phyloP scores from a whole-genome alignment of 2,329 filamentous ascomycete genomes.

The Microsporum ferrugineum region DNA sequence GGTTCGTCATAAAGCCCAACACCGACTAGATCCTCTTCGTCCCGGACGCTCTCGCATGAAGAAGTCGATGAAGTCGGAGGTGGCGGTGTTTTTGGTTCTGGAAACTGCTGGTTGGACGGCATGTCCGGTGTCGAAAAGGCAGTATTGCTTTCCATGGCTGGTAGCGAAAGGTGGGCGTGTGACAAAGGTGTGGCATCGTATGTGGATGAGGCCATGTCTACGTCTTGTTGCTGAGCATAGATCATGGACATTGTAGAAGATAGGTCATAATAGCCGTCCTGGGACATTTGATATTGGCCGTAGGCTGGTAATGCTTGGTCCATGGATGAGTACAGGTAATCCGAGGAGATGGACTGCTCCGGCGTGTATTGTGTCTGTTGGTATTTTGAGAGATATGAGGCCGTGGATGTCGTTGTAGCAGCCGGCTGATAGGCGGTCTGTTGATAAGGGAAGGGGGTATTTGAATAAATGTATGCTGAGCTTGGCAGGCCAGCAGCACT shows the following conservation, averaged over 20 bases:
- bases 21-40: conserved; percentile 64
- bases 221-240: background rate
- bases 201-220: background rate
- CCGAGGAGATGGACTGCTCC: background rate
- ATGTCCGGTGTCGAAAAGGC: conserved; percentile 30
- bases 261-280: background rate
- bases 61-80: background rate
- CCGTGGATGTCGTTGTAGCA: background rate
- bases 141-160: conserved; percentile 13
- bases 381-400: background rate
- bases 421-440: background rate
- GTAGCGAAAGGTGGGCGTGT: background rate
- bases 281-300: background rate
- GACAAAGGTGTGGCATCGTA: background rate
- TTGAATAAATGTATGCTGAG: background rate
- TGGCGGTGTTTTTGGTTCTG: conserved; percentile 17
- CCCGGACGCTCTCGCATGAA: conserved; percentile 39
- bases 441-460: background rate
- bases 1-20: conserved; percentile 72
- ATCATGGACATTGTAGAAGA: background rate
- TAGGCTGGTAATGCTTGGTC: background rate
- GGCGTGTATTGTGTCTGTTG: background rate
- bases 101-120: conserved; percentile 27
- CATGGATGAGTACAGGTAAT: background rate
- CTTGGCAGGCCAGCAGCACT: background rate